Evolutionary conservation across 345 rosid genomes (phyloP), one percentile per base, ranked within the genome.

Genomic region (Pistacia vera): DNA sequence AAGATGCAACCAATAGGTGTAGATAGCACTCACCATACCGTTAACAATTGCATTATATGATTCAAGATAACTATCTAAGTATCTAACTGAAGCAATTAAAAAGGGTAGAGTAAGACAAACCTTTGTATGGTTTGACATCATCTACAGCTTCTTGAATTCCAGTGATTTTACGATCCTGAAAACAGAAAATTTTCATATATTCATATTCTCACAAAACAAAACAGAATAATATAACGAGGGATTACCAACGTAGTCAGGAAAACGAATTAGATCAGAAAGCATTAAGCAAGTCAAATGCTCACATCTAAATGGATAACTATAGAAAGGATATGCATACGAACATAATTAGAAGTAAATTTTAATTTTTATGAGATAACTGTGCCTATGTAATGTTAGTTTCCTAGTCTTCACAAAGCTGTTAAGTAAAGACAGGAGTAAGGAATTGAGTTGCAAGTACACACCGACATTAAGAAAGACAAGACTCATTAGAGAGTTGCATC

Each of bases 131-230:
- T 68, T 66, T 63, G 4, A 30, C 72, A 30, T 16, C 68, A 55
- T 57, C 74, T 66, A 49, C 16, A 62, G 54, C 80, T 66, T 79
- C 86, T 71, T 55, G 82, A 78, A 86, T 77, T 62, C 83, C 84
- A 54, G 79, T 82, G 77, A 86, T 44, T 11, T 41, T 82, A 58
- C 89, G 86, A 36, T 82, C 76, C 89, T 84, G 77, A 61, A 63
- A 70, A 55, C 68, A 6, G 55, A 51, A 63, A 61, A 79, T 7
- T 22, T 11, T 54, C 11, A 61, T 35, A 11, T 14, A 51, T 11
- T 11, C 35, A 46, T 2, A 25, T 33, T 11, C 46, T 20, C 48
- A 64, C 30, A 36, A 36, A 36, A 36, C 5, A 36, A 36, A 2
- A 36, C 41, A 36, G 20, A 63, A 9, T 11, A 17, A 51, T 5